Evolutionary conservation across 352 stramenopile species (phyloP).

Genomic region (Globisporangium nunn): DNA sequence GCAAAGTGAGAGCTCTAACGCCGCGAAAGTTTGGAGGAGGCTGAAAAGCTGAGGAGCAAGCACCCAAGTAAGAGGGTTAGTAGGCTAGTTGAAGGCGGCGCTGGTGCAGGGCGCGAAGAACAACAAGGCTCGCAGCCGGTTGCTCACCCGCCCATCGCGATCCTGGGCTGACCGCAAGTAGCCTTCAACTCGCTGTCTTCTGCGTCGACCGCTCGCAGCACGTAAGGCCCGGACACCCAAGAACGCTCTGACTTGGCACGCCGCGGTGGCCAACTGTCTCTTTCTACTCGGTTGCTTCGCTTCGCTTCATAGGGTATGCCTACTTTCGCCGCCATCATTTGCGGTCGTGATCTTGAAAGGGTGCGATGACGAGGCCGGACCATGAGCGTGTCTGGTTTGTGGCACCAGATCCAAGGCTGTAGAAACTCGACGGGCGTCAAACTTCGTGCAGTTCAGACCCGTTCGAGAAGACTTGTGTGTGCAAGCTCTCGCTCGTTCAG

Average conservation of each 20-base stretch:
- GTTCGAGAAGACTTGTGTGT: no score
- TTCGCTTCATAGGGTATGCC: not conserved
- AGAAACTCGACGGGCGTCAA: no score
- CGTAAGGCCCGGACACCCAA: not conserved
- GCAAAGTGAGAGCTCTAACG: slow-evolving; percentile 3
- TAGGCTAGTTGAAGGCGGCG: no score
- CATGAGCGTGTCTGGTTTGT: no score
- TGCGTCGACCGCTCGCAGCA: not conserved
- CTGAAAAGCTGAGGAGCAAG: not conserved
- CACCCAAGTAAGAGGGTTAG: not conserved
- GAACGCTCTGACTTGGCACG: not conserved
- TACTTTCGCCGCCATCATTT: no score
- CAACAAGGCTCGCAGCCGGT: not conserved
- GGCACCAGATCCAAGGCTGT: no score
- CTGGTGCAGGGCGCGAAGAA: not conserved
- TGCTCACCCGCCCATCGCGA: not conserved
- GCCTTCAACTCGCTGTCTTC: not conserved
- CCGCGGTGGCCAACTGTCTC: not conserved
- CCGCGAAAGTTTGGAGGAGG: not conserved
- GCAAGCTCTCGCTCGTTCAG: no score
- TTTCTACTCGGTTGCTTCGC: not conserved
- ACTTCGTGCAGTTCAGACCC: no score
- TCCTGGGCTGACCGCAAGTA: not conserved
- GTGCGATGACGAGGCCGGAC: no score
- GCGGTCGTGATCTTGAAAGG: no score